Evolutionary conservation across 352 stramenopile species (phyloP).

Genomic region (Saprolegnia parasitica): DNA sequence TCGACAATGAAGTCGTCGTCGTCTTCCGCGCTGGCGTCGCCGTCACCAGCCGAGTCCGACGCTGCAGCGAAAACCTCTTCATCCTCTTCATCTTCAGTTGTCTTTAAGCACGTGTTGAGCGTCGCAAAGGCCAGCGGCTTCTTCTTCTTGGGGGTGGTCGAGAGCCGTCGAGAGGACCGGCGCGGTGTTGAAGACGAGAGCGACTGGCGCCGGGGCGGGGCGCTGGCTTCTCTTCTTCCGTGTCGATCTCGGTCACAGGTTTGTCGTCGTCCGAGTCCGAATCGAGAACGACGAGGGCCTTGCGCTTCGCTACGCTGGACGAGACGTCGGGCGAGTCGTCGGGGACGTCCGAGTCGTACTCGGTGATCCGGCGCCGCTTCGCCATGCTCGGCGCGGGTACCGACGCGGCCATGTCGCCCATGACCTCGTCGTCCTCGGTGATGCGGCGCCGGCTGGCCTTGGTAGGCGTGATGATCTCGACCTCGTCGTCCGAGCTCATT

Average conservation of each 20-base stretch:
- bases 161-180: conserved; percentile 15
- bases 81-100: conserved; percentile 27
- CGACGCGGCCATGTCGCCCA: background rate
- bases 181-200: conserved; percentile 4
- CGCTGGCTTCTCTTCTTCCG: background rate
- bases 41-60: background rate
- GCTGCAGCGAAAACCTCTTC: background rate
- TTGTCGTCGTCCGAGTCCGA: conserved; percentile 15
- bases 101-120: conserved; percentile 64
- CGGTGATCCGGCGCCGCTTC: background rate
- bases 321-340: conserved; percentile 6
- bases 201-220: background rate
- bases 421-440: conserved; percentile 5
- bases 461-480: conserved; percentile 27
- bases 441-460: conserved; percentile 10
- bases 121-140: conserved; percentile 38
- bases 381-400: no score
- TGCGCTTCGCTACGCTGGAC: background rate
- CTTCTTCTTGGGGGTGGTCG: background rate
- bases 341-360: background rate
- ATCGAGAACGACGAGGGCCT: conserved; percentile 14
- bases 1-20: conserved; percentile 38
- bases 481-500: conserved; percentile 26
- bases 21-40: background rate
- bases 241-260: background rate